These are phyloP conservation scores for Tetragonia tetragonoides DNA, from an alignment of 148 eudicot genomes.

Conservation along the genomic window DNA sequence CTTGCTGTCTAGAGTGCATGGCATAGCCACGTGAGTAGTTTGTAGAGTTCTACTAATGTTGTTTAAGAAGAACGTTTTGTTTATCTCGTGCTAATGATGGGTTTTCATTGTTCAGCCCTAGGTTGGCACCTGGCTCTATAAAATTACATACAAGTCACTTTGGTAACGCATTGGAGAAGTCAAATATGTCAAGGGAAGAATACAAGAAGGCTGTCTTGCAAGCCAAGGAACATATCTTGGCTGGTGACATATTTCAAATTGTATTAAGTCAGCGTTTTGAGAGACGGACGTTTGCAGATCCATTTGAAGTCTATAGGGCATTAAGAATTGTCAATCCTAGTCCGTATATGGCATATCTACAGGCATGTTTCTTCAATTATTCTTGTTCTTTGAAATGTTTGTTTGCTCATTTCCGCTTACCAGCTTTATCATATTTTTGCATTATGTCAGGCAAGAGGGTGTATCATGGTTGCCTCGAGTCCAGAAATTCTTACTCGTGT, in stretches of 20 bases:
- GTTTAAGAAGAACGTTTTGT: slow-evolving; percentile 7
- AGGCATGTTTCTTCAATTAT: slow-evolving; percentile 38
- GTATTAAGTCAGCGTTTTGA: slow-evolving; percentile 98
- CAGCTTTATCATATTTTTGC: slow-evolving; percentile 3
- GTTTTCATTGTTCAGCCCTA: slow-evolving; percentile 57
- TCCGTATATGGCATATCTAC: slow-evolving; percentile 96
- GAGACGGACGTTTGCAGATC: slow-evolving; percentile 95
- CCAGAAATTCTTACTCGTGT: slow-evolving; percentile 98
- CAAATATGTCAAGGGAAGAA: slow-evolving; percentile 78
- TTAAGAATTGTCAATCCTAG: slow-evolving; percentile 97
- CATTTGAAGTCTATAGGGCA: slow-evolving; percentile 97
- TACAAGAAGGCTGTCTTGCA: slow-evolving; percentile 77
- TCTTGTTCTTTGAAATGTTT: neutral
- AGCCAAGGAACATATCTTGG: slow-evolving; percentile 96
- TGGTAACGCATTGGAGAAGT: slow-evolving; percentile 66
- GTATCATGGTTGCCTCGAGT: slow-evolving; percentile 96
- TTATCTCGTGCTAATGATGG: slow-evolving; percentile 9
- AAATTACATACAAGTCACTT: slow-evolving; percentile 65
- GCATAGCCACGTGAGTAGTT: slow-evolving; percentile 66
- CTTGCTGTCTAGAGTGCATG: slow-evolving; percentile 76
- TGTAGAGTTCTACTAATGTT: neutral
- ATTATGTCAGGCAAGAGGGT: slow-evolving; percentile 83
- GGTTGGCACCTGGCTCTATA: slow-evolving; percentile 75
- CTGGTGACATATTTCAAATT: slow-evolving; percentile 97
- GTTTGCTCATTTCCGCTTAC: neutral